Percentiles rank a stretch among this genome's conserved stretches.
Evolutionary conservation across 2,329 filamentous ascomycete species (phyloP).

Genomic region (Fonsecaea monophora): DNA sequence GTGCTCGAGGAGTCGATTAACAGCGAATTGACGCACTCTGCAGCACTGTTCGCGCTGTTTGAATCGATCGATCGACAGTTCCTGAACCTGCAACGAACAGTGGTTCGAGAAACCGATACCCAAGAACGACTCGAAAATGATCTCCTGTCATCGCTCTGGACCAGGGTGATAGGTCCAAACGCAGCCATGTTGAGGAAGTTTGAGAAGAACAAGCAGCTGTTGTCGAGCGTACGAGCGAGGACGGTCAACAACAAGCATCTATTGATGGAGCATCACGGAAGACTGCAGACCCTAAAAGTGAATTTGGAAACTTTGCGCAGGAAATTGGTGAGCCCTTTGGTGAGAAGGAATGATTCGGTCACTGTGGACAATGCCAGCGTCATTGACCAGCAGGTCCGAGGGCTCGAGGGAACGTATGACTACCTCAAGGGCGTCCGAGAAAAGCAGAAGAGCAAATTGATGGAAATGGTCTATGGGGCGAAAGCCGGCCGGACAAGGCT

Average conservation of each 20-base stretch:
- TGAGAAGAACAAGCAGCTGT: slow-evolving; percentile 83
- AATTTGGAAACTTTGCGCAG: slow-evolving; percentile 83
- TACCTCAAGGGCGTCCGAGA: slow-evolving; percentile 78
- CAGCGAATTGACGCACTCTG: slow-evolving; percentile 79
- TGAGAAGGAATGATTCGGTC: slow-evolving; percentile 68
- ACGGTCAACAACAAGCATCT: slow-evolving; percentile 88
- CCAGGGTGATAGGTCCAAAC: slow-evolving; percentile 78
- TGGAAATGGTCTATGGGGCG: slow-evolving; percentile 76
- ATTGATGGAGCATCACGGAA: slow-evolving; percentile 83
- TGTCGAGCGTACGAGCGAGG: slow-evolving; percentile 78
- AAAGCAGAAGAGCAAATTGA: slow-evolving; percentile 80
- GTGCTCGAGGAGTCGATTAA: slow-evolving; percentile 90
- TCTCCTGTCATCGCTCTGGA: slow-evolving; percentile 84
- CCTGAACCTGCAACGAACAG: slow-evolving; percentile 81
- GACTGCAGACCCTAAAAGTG: slow-evolving; percentile 81
- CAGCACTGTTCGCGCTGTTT: slow-evolving; percentile 85
- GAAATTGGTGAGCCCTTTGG: slow-evolving; percentile 83
- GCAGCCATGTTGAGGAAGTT: slow-evolving; percentile 82
- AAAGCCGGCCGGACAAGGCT: slow-evolving; percentile 30
- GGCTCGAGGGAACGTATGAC: slow-evolving; percentile 78
- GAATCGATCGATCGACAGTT: slow-evolving; percentile 91
- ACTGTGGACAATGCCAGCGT: slow-evolving; percentile 65
- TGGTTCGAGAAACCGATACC: slow-evolving; percentile 79
- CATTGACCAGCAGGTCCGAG: slow-evolving; percentile 80
- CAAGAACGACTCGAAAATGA: slow-evolving; percentile 84